Base-by-base conservation (phyloP, 2,329 filamentous ascomycete species). In the Acrocalymma vagum region DNA sequence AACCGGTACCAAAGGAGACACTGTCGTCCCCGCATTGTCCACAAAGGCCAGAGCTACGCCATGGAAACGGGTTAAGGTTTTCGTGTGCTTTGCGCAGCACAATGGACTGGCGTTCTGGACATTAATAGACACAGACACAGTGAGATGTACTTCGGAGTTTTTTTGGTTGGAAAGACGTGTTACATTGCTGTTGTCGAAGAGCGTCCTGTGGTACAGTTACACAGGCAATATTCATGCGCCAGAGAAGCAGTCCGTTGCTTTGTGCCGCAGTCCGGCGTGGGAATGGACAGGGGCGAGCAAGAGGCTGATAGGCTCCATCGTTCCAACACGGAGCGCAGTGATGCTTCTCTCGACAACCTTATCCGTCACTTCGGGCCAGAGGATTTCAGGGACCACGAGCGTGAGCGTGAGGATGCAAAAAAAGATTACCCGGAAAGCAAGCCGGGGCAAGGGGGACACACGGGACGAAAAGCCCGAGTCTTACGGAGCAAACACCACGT, bases 291-390 rank as follows among this genome's bases (percentile, higher is more conserved):
- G 45, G 42, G 29, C 20, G 29, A 26, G 45, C 27, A 32, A 16
- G 24, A 24, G 30, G 14, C 21, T 49, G 48, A 55, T 46, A 42
- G 55, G 57, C 23, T 36, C 28, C 30, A 34, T 33, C 21, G 47
- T 34, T 38, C 50, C 49, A 51, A 42, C 31, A 39, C 32, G 42
- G 43, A 37, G 46, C 46, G 48, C 45, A n/a, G n/a, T 60, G 58
- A 59, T 53, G 60, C 53, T 52, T 48, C n/a, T 44, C 29, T 43
- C 36, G 46, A 10, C 51, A 67, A 62, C 62, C 60, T 68, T 65
- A 67, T 62, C 64, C 64, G 62, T 53, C 42, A 45, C 25, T 17
- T 46, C 48, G 64, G 63, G 63, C 57, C 63, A 58, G 37, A 54
- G 51, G 46, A 43, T 48, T 48, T 55, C 55, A 61, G 60, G 62